Conservation (phyloP, 352 stramenopile species). For the Pythium scleroteichum region DNA sequence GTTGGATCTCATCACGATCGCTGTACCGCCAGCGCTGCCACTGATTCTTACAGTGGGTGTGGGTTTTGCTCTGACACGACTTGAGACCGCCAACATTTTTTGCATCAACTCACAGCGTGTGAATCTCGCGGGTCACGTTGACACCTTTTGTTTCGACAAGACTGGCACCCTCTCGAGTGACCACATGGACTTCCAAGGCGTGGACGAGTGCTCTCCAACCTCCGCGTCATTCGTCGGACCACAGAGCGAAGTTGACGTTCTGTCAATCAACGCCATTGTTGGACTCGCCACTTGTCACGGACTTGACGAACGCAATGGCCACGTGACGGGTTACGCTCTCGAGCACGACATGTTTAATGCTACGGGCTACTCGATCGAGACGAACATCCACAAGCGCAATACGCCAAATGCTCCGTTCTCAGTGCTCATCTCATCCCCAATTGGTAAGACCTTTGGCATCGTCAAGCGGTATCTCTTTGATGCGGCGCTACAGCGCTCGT, state of each 20-base stretch:
- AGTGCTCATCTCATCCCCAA: constrained; percentile 63
- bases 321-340: constrained; percentile 66
- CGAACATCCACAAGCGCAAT: constrained; percentile 45
- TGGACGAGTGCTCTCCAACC: constrained; percentile 53
- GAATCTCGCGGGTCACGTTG: constrained; percentile 67
- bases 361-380: constrained; percentile 73
- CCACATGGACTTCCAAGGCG: constrained; percentile 68
- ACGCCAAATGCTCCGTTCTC: constrained; percentile 59
- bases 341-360: constrained; percentile 76
- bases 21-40: constrained; percentile 48
- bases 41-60: constrained; percentile 52
- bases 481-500: constrained; percentile 64
- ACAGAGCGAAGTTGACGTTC: constrained; percentile 69
- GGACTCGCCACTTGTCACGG: constrained; percentile 72
- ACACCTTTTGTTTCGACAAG: constrained; percentile 87
- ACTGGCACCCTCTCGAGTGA: constrained; percentile 78
- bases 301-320: constrained; percentile 48
- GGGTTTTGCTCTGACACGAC: constrained; percentile 41
- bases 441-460: constrained; percentile 67
- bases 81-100: constrained; percentile 35
- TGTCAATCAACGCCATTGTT: constrained; percentile 59
- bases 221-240: constrained; percentile 47
- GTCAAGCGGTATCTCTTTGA: constrained; percentile 78
- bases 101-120: constrained; percentile 55
- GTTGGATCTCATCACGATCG: constrained; percentile 54